A percentile compares a stretch with the other conserved stretches of the same genome.
Evolutionary conservation across 176 grass and related monocot species (phyloP).

Genomic region (Eragrostis curvula): DNA sequence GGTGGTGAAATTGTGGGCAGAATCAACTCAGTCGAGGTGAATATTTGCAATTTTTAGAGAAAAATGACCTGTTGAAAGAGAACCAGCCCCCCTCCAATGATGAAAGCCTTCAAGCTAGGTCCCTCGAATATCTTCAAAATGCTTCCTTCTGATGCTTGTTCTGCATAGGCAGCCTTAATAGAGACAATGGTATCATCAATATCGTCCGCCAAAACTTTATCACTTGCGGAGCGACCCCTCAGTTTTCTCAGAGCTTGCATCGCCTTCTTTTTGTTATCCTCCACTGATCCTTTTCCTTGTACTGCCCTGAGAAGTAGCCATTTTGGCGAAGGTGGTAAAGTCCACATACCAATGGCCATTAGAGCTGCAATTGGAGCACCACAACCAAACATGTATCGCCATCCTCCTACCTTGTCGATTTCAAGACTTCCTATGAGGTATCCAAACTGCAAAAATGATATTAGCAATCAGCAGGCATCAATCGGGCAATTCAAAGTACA

Average conservation of each 20-base stretch:
- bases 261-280: slow-evolving; percentile 82
- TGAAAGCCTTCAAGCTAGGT: slow-evolving; percentile 94
- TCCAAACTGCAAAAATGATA: slow-evolving; percentile 66
- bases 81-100: slow-evolving; percentile 91
- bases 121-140: slow-evolving; percentile 87
- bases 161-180: slow-evolving; percentile 76
- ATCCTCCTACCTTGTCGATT: slow-evolving; percentile 79
- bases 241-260: slow-evolving; percentile 65
- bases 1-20: no score
- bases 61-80: slow-evolving; percentile 87
- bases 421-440: slow-evolving; percentile 82
- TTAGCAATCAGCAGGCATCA: slow-evolving; percentile 30
- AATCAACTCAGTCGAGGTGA: not conserved
- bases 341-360: slow-evolving; percentile 87
- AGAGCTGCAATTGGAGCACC: slow-evolving; percentile 75
- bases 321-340: slow-evolving; percentile 79
- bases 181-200: slow-evolving; percentile 76
- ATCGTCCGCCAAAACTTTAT: slow-evolving; percentile 66
- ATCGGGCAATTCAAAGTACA: not conserved
- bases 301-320: slow-evolving; percentile 92
- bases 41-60: slow-evolving; percentile 30
- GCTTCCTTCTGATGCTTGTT: slow-evolving; percentile 72
- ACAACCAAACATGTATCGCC: slow-evolving; percentile 95
- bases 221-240: slow-evolving; percentile 60
- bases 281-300: slow-evolving; percentile 74